A percentile compares a stretch with the other conserved stretches of the same genome.
Conservation (phyloP, 805 yeast species). For the Myxozyma neotropica region DNA sequence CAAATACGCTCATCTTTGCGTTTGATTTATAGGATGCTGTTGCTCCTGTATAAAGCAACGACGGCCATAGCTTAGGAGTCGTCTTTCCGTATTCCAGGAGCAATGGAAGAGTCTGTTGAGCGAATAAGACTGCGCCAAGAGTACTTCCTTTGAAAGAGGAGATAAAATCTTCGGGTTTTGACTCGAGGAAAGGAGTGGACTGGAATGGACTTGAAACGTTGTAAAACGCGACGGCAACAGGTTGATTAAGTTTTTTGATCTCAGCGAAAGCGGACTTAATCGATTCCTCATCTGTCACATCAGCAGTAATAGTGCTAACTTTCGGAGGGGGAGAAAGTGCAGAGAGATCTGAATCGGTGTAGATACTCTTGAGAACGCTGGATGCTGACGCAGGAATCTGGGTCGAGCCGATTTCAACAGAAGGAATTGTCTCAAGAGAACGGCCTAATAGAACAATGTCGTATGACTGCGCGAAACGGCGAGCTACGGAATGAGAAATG, state of each 20-base stretch:
- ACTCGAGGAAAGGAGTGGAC: conserved; percentile 22
- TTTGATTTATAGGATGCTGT: conserved; percentile 31
- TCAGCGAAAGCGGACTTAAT: neutral
- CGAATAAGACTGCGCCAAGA: conserved; percentile 18
- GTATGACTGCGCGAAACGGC: conserved; percentile 18
- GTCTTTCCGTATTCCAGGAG: conserved; percentile 9
- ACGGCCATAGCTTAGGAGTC: conserved; percentile 3
- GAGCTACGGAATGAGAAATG: conserved; percentile 20
- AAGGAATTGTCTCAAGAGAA: conserved; percentile 1
- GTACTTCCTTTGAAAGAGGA: conserved; percentile 10
- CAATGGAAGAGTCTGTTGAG: conserved; percentile 21
- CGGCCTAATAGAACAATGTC: conserved; percentile 26
- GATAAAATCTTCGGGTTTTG: conserved; percentile 6
- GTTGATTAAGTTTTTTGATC: conserved; percentile 12
- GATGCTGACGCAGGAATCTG: neutral
- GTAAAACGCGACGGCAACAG: conserved; percentile 25
- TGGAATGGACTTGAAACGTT: conserved; percentile 26
- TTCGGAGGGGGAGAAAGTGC: conserved; percentile 8
- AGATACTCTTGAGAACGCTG: neutral
- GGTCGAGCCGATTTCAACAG: conserved; percentile 2
- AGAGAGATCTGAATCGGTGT: conserved; percentile 1
- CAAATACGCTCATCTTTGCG: conserved; percentile 23
- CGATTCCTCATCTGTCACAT: conserved; percentile 16
- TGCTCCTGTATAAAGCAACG: conserved; percentile 31
- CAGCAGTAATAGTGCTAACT: conserved; percentile 16